Evolutionary conservation across 2,329 filamentous ascomycete genomes (phyloP).

Genomic region (Penicillium thymicola): DNA sequence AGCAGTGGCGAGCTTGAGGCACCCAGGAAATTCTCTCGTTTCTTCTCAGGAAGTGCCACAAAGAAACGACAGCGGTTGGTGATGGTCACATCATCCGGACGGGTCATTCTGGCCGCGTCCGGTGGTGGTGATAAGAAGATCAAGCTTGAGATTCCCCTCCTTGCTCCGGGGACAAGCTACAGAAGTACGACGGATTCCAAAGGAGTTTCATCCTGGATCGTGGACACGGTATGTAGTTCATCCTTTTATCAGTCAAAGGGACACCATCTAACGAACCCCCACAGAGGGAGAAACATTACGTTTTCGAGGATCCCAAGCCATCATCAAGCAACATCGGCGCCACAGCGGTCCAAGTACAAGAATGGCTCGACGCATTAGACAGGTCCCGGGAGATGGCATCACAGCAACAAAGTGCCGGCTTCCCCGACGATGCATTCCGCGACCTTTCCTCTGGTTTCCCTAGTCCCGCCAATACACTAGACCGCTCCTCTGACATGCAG

Average conservation of each 20-base stretch:
- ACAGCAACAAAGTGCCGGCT: conserved; percentile 65
- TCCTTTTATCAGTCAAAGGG: conserved; percentile 4
- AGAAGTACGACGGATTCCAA: conserved; percentile 80
- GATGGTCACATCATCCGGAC: conserved; percentile 88
- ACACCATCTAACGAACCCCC: conserved; percentile 28
- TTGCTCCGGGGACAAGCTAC: conserved; percentile 72
- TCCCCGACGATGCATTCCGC: conserved; percentile 63
- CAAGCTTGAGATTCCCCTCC: conserved; percentile 85
- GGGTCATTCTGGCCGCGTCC: conserved; percentile 83
- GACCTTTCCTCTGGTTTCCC: conserved; percentile 70
- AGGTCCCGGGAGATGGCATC: conserved; percentile 80
- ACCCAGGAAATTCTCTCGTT: conserved; percentile 81
- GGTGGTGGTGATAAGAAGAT: conserved; percentile 94
- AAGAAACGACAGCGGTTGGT: conserved; percentile 93
- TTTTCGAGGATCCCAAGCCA: conserved; percentile 88
- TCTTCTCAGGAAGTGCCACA: conserved; percentile 85
- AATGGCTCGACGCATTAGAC: conserved; percentile 89
- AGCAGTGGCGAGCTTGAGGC: conserved; percentile 63
- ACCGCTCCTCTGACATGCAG: conserved; percentile 40
- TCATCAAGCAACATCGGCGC: conserved; percentile 61
- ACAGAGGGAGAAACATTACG: conserved; percentile 83
- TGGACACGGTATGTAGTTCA: conserved; percentile 76
- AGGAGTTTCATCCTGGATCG: conserved; percentile 80
- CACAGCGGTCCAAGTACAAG: conserved; percentile 69
- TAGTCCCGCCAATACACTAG: conserved; percentile 54